Conservation (phyloP, 2,329 filamentous ascomycete species). For the Cadophora gregata region DNA sequence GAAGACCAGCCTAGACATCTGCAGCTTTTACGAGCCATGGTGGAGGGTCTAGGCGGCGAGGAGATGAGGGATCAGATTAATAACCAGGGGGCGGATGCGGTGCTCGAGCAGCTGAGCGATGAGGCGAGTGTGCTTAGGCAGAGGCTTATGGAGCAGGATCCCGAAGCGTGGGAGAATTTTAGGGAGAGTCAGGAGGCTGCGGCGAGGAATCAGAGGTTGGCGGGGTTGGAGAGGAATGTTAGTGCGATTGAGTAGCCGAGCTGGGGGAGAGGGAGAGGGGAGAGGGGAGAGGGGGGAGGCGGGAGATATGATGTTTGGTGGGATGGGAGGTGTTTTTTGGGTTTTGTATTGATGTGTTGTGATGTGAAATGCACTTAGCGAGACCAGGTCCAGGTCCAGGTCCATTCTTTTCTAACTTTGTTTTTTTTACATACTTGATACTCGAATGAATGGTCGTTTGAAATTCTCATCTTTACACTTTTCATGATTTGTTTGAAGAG, state of each 20-base stretch:
- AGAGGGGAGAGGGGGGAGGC: background rate
- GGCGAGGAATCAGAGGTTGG: slow-evolving; percentile 35
- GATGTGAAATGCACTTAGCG: no score
- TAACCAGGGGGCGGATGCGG: slow-evolving; percentile 58
- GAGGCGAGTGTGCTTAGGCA: slow-evolving; percentile 50
- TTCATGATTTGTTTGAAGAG: no score
- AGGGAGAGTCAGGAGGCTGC: slow-evolving; percentile 60
- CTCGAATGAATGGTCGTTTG: no score
- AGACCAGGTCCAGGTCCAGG: no score
- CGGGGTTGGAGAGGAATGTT: slow-evolving; percentile 29
- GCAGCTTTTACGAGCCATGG: slow-evolving; percentile 63
- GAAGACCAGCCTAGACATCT: slow-evolving; percentile 38
- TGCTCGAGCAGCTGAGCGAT: slow-evolving; percentile 63
- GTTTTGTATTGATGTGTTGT: no score
- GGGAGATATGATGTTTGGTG: background rate
- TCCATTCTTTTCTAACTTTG: no score
- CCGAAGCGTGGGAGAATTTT: slow-evolving; percentile 68
- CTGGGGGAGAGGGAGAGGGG: background rate
- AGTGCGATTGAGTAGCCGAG: slow-evolving; percentile 38
- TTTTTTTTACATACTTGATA: no score
- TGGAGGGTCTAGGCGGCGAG: slow-evolving; percentile 67
- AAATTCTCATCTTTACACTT: no score
- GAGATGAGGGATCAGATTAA: slow-evolving; percentile 59
- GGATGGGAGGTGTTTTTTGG: no score
- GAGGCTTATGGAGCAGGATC: slow-evolving; percentile 63